Evolutionary conservation across 768 basidiomycete species (phyloP), one percentile per base, ranked within the genome.

Genomic region (Rhodosporidiobolus odoratus): DNA sequence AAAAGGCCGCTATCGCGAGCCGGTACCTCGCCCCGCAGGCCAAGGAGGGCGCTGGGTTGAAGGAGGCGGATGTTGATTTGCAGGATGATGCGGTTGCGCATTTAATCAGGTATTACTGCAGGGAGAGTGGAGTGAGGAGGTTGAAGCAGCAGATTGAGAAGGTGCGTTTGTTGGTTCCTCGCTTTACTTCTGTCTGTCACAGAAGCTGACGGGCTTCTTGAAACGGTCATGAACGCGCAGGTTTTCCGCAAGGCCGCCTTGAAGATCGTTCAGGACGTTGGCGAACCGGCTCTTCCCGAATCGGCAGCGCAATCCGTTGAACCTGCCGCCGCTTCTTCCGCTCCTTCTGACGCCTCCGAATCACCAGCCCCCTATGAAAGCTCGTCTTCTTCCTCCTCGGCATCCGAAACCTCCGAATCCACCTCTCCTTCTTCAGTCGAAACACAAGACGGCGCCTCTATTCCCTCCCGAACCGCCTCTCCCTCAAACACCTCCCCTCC

Each of bases 71-170:
- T 78, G 90, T 99, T 6, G 80, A 84, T 62, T 82, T 99, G 23
- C 88, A 91, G 27, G 83, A 85, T 10, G 83, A 85, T 16, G 86
- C 93, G 0, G 87, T 98, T 54, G 91, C 94, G 75, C 81, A 86
- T 17, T 84, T 99, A 62, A 98, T 99, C 82, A 90, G 94, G 78
- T 97, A 93, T 79, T 98, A 98, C 80, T 94, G 92, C 78, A 85
- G 96, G 32, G 96, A 99, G 82, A 95, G 92, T 75, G 96, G 96
- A 53, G 96, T 99, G 38, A 84, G 96, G 58, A 92, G 93, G 78
- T 78, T 99, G 79, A 98, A 98, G 87, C 98, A 99, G 81, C 90
- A 94, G 77, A 95, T 99, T 64, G 95, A 99, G 78, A 98, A 98
- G 87, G 92, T 92, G 65, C 62, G 74, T 72, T 23, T 34, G 25